Conservation (phyloP, 768 basidiomycete genomes). For the Boletus rufocinnamomeus region DNA sequence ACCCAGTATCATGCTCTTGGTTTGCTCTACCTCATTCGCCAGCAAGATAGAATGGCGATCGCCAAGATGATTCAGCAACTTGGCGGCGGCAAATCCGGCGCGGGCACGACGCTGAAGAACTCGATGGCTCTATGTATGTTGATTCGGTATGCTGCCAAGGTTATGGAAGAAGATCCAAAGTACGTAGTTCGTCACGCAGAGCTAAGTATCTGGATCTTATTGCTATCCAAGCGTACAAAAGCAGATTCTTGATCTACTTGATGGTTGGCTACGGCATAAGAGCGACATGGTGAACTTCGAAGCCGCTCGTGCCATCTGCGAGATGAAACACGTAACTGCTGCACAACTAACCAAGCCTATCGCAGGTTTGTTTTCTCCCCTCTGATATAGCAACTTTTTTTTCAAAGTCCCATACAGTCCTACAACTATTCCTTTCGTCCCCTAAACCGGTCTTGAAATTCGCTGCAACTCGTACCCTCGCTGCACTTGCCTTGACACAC, state of each 20-base stretch:
- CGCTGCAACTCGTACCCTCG: conserved; percentile 94
- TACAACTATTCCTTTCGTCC: conserved; percentile 94
- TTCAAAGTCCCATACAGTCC: conserved; percentile 49
- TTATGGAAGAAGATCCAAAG: conserved; percentile 99
- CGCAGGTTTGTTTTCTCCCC: conserved; percentile 57
- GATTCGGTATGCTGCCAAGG: conserved; percentile 97
- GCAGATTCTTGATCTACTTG: conserved; percentile 91
- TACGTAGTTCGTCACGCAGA: conserved; percentile 43
- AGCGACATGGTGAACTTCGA: conserved; percentile 99
- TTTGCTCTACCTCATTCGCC: conserved; percentile 89
- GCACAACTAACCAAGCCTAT: conserved; percentile 85
- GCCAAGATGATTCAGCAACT: conserved; percentile 99
- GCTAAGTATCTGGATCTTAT: background rate
- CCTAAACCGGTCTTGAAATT: conserved; percentile 96
- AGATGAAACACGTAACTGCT: conserved; percentile 83
- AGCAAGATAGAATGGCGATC: conserved; percentile 98
- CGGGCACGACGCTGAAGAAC: conserved; percentile 85
- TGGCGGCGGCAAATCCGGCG: conserved; percentile 82
- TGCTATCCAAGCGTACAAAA: conserved; percentile 67
- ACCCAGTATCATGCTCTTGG: conserved; percentile 97
- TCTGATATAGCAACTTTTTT: background rate
- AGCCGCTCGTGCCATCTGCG: conserved; percentile 95
- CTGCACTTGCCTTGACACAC: conserved; percentile 82
- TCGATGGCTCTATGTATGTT: conserved; percentile 98
- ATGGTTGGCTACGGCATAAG: conserved; percentile 96